Base-by-base conservation (phyloP, 2,329 filamentous ascomycete genomes). In the Phaeoacremonium minimum region DNA sequence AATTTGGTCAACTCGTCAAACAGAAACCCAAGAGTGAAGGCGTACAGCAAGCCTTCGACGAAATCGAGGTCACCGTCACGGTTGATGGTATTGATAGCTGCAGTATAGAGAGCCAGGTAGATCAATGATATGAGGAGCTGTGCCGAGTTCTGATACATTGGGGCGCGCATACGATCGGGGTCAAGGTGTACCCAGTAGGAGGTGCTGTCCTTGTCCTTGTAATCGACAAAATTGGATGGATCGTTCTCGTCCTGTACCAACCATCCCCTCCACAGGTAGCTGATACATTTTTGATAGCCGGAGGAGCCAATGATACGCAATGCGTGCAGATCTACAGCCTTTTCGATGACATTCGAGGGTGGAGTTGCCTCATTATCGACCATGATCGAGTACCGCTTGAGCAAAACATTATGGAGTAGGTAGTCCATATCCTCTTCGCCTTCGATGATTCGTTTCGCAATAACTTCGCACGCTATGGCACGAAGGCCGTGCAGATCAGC, bases 261-360 rank as follows among this genome's bases (percentile, higher is more conserved):
- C 93, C 93, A 98, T 15, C 93, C 93, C 43, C 81, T 80, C 93
- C 93, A 98, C 7, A 98, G 80, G 55, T 94, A 88, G 44, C 75
- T 79, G 52, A 97, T 88, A 56, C 91, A 97, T 64, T 94, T 95
- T 48, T 97, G 93, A 59, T 97, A 98, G 17, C 93, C 91, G 0
- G 87, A 89, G 1, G 86, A 91, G 3, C 88, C 88, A 44, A 97
- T 97, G 32, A 98, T 81, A 12, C 77, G 74, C 31, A 97, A 70
- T 2, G 91, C 88, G 57, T 98, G 93, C 17, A 97, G 66, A 52
- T 98, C 93, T 22, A 97, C 89, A 0, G 93, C 87, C 52, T 88
- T 87, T 60, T 98, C 93, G 41, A 98, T 82, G 15, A 87, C 93
- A 53, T 97, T 98, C 44, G 84, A 75, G 0, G 91, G 86, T 2